Conservation (phyloP, 345 rosid species). For the Combretum micranthum region DNA sequence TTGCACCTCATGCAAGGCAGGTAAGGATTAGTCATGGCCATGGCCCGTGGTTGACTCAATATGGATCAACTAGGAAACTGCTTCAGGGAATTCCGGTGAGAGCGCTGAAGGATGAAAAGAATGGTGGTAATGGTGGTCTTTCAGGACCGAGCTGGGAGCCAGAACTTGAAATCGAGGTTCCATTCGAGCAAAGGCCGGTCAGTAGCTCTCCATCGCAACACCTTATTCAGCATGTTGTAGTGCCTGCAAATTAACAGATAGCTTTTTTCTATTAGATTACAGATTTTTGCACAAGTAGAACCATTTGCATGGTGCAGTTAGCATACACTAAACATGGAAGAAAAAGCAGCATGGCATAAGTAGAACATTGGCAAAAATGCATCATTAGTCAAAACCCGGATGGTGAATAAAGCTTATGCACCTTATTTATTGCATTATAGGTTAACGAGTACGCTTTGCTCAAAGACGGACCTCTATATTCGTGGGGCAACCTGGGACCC, state of each 20-base stretch:
- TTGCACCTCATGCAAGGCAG: constrained; percentile 41
- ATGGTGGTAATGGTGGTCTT: constrained; percentile 45
- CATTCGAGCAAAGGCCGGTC: constrained; percentile 91
- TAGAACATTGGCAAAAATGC: too few species aligned
- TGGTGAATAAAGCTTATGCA: too few species aligned
- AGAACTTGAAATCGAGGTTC: constrained; percentile 74
- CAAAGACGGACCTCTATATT: constrained; percentile 71
- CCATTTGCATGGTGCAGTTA: too few species aligned
- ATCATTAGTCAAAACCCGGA: too few species aligned
- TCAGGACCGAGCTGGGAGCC: constrained; percentile 83
- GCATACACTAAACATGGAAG: too few species aligned
- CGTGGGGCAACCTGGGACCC: constrained; percentile 85
- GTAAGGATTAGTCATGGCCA: constrained; percentile 37
- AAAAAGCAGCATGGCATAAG: too few species aligned
- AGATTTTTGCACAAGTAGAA: too few species aligned
- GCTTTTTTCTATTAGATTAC: too few species aligned
- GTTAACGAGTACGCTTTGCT: constrained; percentile 85
- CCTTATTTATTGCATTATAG: constrained; percentile 18
- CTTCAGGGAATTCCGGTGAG: constrained; percentile 26
- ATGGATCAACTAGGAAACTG: constrained; percentile 21
- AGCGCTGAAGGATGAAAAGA: constrained; percentile 59
- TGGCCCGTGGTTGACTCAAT: constrained; percentile 30
- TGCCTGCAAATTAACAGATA: too few species aligned
- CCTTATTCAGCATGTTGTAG: neutral
- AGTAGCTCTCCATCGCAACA: constrained; percentile 9